Base-by-base conservation (phyloP, 2,329 filamentous ascomycete genomes). In the Coniella lustricola region DNA sequence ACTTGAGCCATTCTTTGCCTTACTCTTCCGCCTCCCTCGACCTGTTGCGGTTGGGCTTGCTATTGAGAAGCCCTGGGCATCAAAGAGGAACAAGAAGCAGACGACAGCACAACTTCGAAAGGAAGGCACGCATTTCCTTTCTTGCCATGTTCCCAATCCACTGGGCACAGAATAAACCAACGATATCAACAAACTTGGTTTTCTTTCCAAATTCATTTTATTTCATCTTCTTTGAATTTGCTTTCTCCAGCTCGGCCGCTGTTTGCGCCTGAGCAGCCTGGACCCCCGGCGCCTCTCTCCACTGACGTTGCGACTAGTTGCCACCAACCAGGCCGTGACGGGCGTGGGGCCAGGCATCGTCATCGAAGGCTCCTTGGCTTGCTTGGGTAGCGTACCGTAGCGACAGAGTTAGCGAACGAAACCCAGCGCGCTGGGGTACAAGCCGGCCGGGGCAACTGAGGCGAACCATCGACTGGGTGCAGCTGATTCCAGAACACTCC, bases 251-350 rank as follows among this genome's bases (percentile, higher is more conserved):
- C 20, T 31, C 41, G 14, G 35, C 48, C 50, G 50, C 39, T 46
- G 40, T 51, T 48, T 42, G 48, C 51, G 45, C 50, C 42, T 48
- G 46, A 46, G 35, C 47, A 29, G 39, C 47, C 44, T 13, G 35
- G 25, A 31, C 18, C 47, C 47, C 31, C 31, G n/a, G 20, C 13
- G 18, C 25, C 25, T 29, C 31, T 32, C 46, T 31, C 47, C 39
- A 44, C 46, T 21, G 18, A 38, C 22, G 34, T 29, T 43, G 38
- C 46, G 38, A 47, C 40, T 51, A 34, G 36, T 53, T 31, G 51
- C 51, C 51, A 53, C 51, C 41, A 25, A 46, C 44, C 51, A 48
- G 32, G 37, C 48, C 50, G 43, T 38, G 45, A 44, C 40, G 35
- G 48, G 41, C 38, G 31, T 35, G 31, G 31, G 25, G 40, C 45